A percentile compares a stretch with the other conserved stretches of the same genome.
These are phyloP conservation scores for Carex cristatella DNA, from an alignment of 176 grass and related monocot species.

Conservation along the genomic window DNA sequence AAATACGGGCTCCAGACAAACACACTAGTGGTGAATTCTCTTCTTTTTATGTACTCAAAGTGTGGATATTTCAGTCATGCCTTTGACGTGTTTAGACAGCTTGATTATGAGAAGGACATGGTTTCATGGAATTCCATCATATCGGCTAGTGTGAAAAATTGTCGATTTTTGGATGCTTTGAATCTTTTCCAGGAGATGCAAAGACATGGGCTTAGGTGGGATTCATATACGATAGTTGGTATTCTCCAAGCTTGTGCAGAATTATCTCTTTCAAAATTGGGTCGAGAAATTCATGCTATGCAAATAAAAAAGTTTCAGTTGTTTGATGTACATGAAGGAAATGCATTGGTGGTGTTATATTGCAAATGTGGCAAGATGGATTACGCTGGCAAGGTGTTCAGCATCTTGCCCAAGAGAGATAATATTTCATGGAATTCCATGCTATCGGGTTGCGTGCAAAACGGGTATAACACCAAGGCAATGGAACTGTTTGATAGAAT, in stretches of 20 bases:
- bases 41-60: constrained; percentile 84
- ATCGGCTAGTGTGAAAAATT: constrained; percentile 54
- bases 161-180: constrained; percentile 51
- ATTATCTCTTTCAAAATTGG: constrained; percentile 47
- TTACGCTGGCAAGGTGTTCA: constrained; percentile 43
- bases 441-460: constrained; percentile 79
- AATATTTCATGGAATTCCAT: constrained; percentile 89
- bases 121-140: constrained; percentile 86
- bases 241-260: constrained; percentile 69
- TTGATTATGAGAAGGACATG: constrained; percentile 44
- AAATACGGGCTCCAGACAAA: constrained; percentile 42
- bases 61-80: constrained; percentile 52
- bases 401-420: constrained; percentile 53
- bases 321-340: constrained; percentile 45
- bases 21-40: constrained; percentile 67
- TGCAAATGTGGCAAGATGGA: constrained; percentile 46
- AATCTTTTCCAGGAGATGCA: constrained; percentile 66
- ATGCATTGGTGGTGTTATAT: constrained; percentile 75
- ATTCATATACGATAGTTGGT: constrained; percentile 69
- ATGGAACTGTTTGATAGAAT: constrained; percentile 46
- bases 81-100: constrained; percentile 47
- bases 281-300: constrained; percentile 64
- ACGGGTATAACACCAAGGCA: constrained; percentile 45
- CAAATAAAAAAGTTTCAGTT: constrained; percentile 38
- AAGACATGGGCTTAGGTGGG: constrained; percentile 35